A percentile compares a stretch with the other conserved stretches of the same genome.
phyloP scores from a whole-genome alignment of 2,329 filamentous ascomycete species.

The Claviceps sp. region DNA sequence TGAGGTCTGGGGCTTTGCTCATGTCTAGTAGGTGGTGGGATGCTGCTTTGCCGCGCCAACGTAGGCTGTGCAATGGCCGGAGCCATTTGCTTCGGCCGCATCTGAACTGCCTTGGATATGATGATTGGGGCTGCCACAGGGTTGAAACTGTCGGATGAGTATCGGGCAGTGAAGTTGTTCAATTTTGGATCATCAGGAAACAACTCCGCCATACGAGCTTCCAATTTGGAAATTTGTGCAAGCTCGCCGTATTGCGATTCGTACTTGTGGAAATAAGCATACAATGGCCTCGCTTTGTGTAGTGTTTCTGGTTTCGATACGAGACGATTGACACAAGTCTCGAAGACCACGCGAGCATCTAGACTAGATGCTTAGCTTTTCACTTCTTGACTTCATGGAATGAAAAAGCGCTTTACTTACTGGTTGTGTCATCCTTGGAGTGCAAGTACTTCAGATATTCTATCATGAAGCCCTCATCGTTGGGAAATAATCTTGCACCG shows the following conservation, averaged over 20 bases:
- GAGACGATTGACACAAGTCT: constrained; percentile 78
- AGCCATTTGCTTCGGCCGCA: constrained; percentile 47
- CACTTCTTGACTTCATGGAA: not conserved
- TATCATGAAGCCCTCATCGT: constrained; percentile 84
- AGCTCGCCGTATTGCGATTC: constrained; percentile 91
- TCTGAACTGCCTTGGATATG: constrained; percentile 68
- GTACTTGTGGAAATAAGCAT: constrained; percentile 86
- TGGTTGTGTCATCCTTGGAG: constrained; percentile 82
- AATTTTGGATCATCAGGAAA: constrained; percentile 78
- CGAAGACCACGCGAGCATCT: constrained; percentile 94
- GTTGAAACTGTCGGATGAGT: constrained; percentile 59
- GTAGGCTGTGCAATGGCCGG: constrained; percentile 39
- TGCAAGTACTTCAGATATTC: constrained; percentile 95
- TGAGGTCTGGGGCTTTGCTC: constrained; percentile 35
- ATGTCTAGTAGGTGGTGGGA: constrained; percentile 15
- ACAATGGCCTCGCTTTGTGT: constrained; percentile 69
- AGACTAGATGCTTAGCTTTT: constrained; percentile 9
- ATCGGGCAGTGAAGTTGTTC: constrained; percentile 62
- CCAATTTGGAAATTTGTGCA: constrained; percentile 77
- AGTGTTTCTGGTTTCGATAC: constrained; percentile 62
- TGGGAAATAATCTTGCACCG: constrained; percentile 82
- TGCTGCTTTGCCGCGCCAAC: constrained; percentile 32
- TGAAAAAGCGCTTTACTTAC: constrained; percentile 38
- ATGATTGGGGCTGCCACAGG: constrained; percentile 71
- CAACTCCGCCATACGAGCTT: constrained; percentile 85